Conservation (phyloP, 2,329 filamentous ascomycete species). For the Colletotrichum gigasporum region DNA sequence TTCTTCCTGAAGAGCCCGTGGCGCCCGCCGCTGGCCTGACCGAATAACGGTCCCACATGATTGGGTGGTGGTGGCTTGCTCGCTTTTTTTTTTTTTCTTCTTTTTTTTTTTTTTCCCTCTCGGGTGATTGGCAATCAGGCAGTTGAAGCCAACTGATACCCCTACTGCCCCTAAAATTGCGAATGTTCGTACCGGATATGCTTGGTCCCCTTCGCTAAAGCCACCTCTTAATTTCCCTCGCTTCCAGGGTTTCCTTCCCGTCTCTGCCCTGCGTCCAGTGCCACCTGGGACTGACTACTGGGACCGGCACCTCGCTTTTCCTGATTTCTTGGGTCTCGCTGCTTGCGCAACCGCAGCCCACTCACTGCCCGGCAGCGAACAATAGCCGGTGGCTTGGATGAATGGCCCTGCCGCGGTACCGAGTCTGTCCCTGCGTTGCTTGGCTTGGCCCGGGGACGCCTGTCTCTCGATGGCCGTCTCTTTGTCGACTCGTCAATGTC, state of each 20-base stretch:
- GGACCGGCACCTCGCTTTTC: no score
- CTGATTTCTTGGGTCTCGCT: no score
- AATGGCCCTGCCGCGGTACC: not conserved
- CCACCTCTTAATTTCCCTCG: slow-evolving; percentile 16
- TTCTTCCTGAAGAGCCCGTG: no score
- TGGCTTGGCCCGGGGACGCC: no score
- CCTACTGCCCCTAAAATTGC: no score
- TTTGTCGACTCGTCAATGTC: no score
- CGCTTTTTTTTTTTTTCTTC: no score
- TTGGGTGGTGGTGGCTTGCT: not conserved
- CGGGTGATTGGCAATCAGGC: slow-evolving; percentile 3
- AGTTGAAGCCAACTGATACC: no score
- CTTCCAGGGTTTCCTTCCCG: not conserved
- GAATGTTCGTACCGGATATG: no score
- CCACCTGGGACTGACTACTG: no score
- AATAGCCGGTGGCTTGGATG: not conserved
- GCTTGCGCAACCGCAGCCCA: not conserved
- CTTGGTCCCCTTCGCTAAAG: not conserved
- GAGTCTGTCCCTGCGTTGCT: not conserved
- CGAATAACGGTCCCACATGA: slow-evolving; percentile 12
- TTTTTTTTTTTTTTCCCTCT: no score
- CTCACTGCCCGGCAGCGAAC: not conserved
- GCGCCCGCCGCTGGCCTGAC: slow-evolving; percentile 1
- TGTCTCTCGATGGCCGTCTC: no score
- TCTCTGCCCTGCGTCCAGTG: not conserved